Conservation (phyloP, 1,284 basidiomycete species). For the Sphaerobolus stellatus region DNA sequence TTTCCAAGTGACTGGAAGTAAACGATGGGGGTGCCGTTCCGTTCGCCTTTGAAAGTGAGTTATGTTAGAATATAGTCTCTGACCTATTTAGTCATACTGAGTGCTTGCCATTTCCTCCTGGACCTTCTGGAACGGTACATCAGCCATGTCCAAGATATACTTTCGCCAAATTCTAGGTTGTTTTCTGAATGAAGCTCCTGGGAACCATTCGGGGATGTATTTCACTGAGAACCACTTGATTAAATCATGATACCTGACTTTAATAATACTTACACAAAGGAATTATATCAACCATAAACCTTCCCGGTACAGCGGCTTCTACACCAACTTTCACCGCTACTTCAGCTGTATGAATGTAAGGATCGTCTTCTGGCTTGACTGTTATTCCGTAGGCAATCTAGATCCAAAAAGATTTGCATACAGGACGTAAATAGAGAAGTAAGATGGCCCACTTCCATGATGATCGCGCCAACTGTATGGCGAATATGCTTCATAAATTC, state of each 20-base stretch:
- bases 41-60: neutral
- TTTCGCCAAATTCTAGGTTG: slow-evolving; percentile 43
- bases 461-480: slow-evolving; percentile 18
- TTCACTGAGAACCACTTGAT: slow-evolving; percentile 28
- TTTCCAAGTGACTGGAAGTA: neutral
- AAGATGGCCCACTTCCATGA: neutral
- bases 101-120: slow-evolving; percentile 23
- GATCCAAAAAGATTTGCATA: neutral
- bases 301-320: slow-evolving; percentile 21
- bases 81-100: neutral
- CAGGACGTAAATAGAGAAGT: neutral
- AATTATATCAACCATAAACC: slow-evolving; percentile 21
- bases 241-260: slow-evolving; percentile 15
- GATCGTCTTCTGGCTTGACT: slow-evolving; percentile 30
- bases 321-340: slow-evolving; percentile 12
- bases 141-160: slow-evolving; percentile 26
- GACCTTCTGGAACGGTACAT: slow-evolving; percentile 36
- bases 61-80: neutral
- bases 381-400: slow-evolving; percentile 18
- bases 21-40: slow-evolving; percentile 2
- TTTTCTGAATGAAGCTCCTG: slow-evolving; percentile 47
- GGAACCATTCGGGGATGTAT: slow-evolving; percentile 46
- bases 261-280: slow-evolving; percentile 15
- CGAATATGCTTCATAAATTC: slow-evolving; percentile 25
- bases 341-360: slow-evolving; percentile 31